phyloP scores from a whole-genome alignment of 1,139 yeast species.

The Candida frijolesensis region DNA sequence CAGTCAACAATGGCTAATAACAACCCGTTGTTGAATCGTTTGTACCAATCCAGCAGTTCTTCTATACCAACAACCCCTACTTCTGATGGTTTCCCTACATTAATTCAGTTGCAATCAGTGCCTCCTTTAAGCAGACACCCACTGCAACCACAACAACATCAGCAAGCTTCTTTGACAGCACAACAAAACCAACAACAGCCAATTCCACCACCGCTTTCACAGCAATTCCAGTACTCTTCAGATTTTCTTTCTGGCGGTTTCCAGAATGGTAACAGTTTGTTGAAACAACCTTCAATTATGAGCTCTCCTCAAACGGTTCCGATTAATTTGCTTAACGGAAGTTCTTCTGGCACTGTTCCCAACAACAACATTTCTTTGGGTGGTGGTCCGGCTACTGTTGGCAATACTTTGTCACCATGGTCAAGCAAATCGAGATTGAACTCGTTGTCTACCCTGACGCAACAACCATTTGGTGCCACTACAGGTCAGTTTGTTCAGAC shows the following conservation, averaged over 20 bases:
- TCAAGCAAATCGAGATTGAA: slow-evolving; percentile 16
- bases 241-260: slow-evolving; percentile 7
- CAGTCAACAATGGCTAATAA: neutral
- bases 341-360: slow-evolving; percentile 1
- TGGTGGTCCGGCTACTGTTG: slow-evolving; percentile 1
- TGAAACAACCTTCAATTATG: slow-evolving; percentile 5
- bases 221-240: slow-evolving; percentile 5
- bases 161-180: neutral
- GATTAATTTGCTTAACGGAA: slow-evolving; percentile 9
- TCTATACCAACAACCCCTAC: slow-evolving; percentile 25
- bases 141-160: neutral
- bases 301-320: slow-evolving; percentile 14
- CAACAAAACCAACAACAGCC: neutral
- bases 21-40: slow-evolving; percentile 36
- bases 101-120: slow-evolving; percentile 16
- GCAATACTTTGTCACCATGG: slow-evolving; percentile 16
- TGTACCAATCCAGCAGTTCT: slow-evolving; percentile 36
- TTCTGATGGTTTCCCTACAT: slow-evolving; percentile 13
- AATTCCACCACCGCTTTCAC: slow-evolving; percentile 1
- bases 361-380: slow-evolving; percentile 1
- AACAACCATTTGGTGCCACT: slow-evolving; percentile 6
- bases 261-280: slow-evolving; percentile 3
- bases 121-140: slow-evolving; percentile 6
- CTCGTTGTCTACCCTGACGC: slow-evolving; percentile 12
- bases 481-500: neutral